phyloP scores from a whole-genome alignment of 208 protist genomes.

The Leishmania major region DNA sequence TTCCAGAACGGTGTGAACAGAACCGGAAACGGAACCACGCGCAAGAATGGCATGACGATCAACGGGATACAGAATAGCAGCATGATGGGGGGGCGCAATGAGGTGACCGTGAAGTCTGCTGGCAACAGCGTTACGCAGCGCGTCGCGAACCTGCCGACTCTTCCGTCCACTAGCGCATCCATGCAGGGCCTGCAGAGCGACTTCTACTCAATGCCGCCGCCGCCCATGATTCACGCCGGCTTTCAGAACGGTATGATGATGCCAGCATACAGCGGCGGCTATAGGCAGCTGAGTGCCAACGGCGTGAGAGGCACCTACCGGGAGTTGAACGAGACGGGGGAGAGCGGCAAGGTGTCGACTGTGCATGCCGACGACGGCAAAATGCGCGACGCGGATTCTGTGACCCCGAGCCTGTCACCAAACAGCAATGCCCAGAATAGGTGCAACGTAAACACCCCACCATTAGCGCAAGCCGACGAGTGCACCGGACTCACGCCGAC shows the following conservation, averaged over 20 bases:
- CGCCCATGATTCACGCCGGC: neutral
- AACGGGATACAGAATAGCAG: neutral
- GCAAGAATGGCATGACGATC: neutral
- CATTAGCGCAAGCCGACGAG: slow-evolving; percentile 11
- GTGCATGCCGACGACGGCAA: neutral
- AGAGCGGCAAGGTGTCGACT: slow-evolving; percentile 5
- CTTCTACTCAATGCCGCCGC: neutral
- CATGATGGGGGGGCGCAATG: neutral
- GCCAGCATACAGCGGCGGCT: neutral
- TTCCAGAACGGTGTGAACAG: slow-evolving; percentile 24
- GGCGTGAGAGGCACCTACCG: slow-evolving; percentile 11
- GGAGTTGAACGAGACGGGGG: neutral
- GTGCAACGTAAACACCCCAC: slow-evolving; percentile 29
- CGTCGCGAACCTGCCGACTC: slow-evolving; percentile 11
- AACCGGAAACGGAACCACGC: neutral
- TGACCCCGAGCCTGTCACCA: slow-evolving; percentile 1
- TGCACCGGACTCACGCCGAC: slow-evolving; percentile 23
- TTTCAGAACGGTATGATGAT: slow-evolving; percentile 4
- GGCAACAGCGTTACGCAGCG: slow-evolving; percentile 1
- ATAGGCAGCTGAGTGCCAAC: slow-evolving; percentile 1
- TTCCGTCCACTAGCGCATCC: neutral
- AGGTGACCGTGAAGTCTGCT: slow-evolving; percentile 1
- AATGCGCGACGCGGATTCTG: slow-evolving; percentile 12
- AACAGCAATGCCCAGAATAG: slow-evolving; percentile 10
- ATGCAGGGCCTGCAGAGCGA: neutral